Conservation (phyloP, 139 green algal genomes). For the Chlamydomonas eustigma region DNA sequence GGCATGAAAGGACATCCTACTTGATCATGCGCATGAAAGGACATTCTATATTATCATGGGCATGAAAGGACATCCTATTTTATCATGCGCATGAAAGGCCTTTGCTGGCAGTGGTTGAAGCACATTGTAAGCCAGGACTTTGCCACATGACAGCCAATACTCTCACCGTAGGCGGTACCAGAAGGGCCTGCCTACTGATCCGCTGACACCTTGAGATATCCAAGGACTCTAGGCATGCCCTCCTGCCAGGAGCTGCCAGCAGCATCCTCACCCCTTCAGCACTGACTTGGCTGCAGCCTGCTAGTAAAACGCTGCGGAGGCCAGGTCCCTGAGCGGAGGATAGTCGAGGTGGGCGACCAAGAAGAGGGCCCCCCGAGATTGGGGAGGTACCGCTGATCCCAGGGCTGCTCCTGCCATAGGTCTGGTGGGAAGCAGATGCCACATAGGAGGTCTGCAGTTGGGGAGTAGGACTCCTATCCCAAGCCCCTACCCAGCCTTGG, state of each 20-base stretch:
- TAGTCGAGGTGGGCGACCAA: background rate
- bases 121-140: background rate
- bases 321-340: background rate
- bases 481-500: background rate
- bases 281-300: slow-evolving; percentile 28
- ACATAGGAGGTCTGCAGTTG: background rate
- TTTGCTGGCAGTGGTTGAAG: no score
- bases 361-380: background rate
- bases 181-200: slow-evolving; percentile 27
- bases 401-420: background rate
- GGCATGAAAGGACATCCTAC: no score
- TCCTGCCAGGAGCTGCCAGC: slow-evolving; percentile 19
- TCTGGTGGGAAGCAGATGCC: background rate
- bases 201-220: slow-evolving; percentile 35
- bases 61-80: no score
- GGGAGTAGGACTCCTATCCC: background rate
- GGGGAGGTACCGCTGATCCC: background rate
- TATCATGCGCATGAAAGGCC: no score
- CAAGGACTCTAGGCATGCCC: slow-evolving; percentile 30
- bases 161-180: slow-evolving; percentile 18
- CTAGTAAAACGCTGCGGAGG: background rate
- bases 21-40: no score
- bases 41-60: no score
- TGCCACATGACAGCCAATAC: background rate
- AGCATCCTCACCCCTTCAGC: slow-evolving; percentile 28